Conservation (phyloP, 2,329 filamentous ascomycete genomes). For the Whalleya microplaca region DNA sequence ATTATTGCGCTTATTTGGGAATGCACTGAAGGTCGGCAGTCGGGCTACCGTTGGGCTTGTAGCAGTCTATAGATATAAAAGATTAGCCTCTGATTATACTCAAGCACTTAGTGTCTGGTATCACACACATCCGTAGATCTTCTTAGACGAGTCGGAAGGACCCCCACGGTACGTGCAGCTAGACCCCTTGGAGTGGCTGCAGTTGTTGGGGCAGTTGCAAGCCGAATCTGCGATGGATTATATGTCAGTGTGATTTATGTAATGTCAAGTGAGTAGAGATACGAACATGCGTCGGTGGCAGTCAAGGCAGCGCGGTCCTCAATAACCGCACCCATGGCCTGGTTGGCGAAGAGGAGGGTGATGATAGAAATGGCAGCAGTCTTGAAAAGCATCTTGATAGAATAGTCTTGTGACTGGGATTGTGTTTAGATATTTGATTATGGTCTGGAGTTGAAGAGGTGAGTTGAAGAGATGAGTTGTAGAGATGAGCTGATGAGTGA, state of each 20-base stretch:
- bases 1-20: too few relatives aligned
- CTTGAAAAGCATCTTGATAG: slow-evolving; percentile 5
- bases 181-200: not conserved
- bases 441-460: not conserved
- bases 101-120: too few relatives aligned
- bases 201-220: slow-evolving; percentile 1
- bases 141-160: not conserved
- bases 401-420: not conserved
- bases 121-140: not conserved
- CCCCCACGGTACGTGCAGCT: not conserved
- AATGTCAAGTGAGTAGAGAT: not conserved
- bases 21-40: too few relatives aligned
- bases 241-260: not conserved
- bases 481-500: not conserved
- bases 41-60: too few relatives aligned
- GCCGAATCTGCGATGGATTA: not conserved
- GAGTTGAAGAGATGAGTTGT: not conserved
- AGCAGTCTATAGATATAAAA: too few relatives aligned
- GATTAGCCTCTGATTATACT: too few relatives aligned
- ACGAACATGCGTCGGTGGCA: slow-evolving; percentile 3
- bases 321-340: slow-evolving; percentile 1
- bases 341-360: slow-evolving; percentile 1
- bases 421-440: not conserved
- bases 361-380: not conserved
- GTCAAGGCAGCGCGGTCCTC: slow-evolving; percentile 1